phyloP scores from a whole-genome alignment of 2,329 filamentous ascomycete genomes.

The Ambrosiella cleistominuta region DNA sequence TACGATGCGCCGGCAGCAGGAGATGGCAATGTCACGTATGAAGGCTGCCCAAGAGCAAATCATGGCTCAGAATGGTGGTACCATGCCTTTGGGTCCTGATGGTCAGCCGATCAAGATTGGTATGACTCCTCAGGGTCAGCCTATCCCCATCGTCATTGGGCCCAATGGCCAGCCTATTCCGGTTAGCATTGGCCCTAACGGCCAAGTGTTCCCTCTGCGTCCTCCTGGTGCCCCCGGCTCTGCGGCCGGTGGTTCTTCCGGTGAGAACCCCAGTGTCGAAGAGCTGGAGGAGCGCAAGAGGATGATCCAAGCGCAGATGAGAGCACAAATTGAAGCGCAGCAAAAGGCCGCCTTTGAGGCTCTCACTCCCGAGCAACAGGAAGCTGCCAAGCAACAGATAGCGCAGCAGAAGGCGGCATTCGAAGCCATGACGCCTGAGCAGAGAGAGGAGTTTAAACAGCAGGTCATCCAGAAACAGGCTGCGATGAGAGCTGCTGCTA shows the following conservation, averaged over 20 bases:
- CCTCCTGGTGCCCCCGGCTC: not conserved
- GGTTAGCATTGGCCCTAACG: conserved; percentile 11
- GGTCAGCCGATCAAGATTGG: conserved; percentile 7
- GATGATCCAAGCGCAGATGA: conserved; percentile 1
- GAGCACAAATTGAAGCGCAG: not conserved
- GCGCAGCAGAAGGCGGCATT: conserved; percentile 6
- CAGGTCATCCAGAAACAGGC: conserved; percentile 6
- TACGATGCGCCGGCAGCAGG: conserved; percentile 41
- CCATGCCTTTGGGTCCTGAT: conserved; percentile 1
- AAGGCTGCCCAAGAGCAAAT: conserved; percentile 10
- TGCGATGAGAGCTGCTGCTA: conserved; percentile 13
- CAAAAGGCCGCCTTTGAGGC: not conserved
- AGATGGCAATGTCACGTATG: conserved; percentile 28
- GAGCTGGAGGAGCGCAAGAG: conserved; percentile 4
- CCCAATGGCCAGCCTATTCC: conserved; percentile 11
- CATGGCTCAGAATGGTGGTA: conserved; percentile 1
- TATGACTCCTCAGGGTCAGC: conserved; percentile 8
- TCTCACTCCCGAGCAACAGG: conserved; percentile 20
- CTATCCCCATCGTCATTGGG: conserved; percentile 6
- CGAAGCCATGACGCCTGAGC: conserved; percentile 1
- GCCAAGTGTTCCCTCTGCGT: conserved; percentile 6
- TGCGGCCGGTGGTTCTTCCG: not conserved
- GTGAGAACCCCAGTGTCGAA: not conserved
- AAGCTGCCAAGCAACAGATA: conserved; percentile 21
- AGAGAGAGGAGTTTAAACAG: not conserved